A percentile compares a stretch with the other conserved stretches of the same genome.
These are phyloP conservation scores for Trifolium pratense DNA, from an alignment of 306 rosid genomes.

Conservation along the genomic window DNA sequence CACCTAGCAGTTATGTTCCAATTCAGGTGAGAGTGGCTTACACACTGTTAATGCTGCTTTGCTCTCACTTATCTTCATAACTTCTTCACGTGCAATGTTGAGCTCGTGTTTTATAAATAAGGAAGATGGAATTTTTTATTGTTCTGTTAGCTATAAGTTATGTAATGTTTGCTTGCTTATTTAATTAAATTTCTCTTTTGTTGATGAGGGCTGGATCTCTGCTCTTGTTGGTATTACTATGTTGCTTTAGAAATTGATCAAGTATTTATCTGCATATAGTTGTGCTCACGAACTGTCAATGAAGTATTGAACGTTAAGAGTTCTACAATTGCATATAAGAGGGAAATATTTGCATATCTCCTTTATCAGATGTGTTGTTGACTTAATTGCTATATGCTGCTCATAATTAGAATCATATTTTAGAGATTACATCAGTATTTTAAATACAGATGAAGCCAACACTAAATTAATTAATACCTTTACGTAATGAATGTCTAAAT, in stretches of 20 bases:
- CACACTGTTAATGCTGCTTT: background rate
- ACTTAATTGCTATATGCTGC: background rate
- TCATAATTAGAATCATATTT: constrained; percentile 5
- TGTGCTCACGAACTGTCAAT: constrained; percentile 5
- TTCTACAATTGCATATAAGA: background rate
- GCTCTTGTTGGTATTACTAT: background rate
- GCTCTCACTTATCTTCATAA: constrained; percentile 21
- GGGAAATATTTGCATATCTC: constrained; percentile 10
- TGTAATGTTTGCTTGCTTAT: constrained; percentile 13
- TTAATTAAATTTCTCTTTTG: constrained; percentile 2
- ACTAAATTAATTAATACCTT: background rate
- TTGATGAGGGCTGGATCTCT: constrained; percentile 10
- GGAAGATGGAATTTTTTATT: background rate
- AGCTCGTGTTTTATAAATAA: constrained; percentile 1
- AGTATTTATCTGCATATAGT: background rate
- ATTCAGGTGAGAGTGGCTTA: constrained; percentile 69
- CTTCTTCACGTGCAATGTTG: background rate
- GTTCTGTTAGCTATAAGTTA: background rate
- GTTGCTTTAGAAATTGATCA: constrained; percentile 3
- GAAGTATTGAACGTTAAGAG: background rate
- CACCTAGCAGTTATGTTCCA: constrained; percentile 89
- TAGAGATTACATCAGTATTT: background rate
- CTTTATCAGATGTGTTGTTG: constrained; percentile 21
- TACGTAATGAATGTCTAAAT: background rate
- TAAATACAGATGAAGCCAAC: background rate